Evolutionary conservation across 2,329 filamentous ascomycete genomes (phyloP).

Genomic region (Fusarium sp.): DNA sequence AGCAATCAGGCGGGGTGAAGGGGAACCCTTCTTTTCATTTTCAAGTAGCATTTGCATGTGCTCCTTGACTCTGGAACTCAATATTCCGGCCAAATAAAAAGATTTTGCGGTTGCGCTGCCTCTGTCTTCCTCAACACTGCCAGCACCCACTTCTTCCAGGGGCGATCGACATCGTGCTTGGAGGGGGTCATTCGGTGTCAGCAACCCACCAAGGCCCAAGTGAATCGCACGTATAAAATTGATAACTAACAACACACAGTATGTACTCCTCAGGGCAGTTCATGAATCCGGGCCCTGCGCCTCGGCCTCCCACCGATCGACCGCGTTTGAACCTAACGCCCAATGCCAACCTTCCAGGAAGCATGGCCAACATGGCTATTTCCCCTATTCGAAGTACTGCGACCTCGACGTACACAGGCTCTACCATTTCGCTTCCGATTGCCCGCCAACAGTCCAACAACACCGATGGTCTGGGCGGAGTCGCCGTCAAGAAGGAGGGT

Average conservation of each 20-base stretch:
- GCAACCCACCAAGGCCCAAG: constrained; percentile 10
- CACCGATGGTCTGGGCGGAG: constrained; percentile 75
- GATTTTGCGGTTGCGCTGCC: not conserved
- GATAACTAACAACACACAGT: constrained; percentile 55
- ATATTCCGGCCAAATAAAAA: not conserved
- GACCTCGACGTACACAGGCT: constrained; percentile 64
- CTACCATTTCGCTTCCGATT: constrained; percentile 79
- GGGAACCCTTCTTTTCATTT: not conserved
- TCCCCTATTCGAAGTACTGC: constrained; percentile 77
- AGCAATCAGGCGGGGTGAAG: constrained; percentile 37
- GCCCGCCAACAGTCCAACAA: constrained; percentile 73
- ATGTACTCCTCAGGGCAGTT: constrained; percentile 78
- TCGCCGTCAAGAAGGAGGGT: constrained; percentile 84
- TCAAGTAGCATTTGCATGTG: constrained; percentile 1
- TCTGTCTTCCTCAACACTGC: not conserved
- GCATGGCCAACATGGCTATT: constrained; percentile 84
- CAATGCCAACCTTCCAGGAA: constrained; percentile 80
- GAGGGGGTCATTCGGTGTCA: constrained; percentile 7
- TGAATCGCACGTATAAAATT: constrained; percentile 1
- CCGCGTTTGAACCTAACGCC: constrained; percentile 86
- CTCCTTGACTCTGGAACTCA: constrained; percentile 4
- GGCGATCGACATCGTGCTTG: not conserved
- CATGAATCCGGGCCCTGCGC: constrained; percentile 97
- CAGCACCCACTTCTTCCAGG: not conserved
- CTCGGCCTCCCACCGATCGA: constrained; percentile 87